These are phyloP conservation scores for Nakaseomyces sp. DNA, from an alignment of 1,139 yeast species.

Conservation along the genomic window DNA sequence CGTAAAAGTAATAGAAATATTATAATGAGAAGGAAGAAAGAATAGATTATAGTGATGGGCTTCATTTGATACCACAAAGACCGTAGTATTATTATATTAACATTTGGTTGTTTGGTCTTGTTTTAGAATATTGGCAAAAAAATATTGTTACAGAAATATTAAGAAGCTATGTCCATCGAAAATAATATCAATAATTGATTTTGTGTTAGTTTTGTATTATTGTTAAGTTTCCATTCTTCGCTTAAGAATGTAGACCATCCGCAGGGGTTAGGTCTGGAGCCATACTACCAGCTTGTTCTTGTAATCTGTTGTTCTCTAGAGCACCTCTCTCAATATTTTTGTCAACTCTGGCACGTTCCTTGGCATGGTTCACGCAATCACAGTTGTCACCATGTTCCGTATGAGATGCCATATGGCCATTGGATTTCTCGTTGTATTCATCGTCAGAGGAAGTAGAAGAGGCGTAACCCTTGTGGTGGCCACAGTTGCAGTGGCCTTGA, in stretches of 20 bases:
- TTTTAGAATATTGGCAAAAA: not conserved
- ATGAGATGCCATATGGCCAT: slow-evolving; percentile 4
- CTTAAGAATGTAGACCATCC: slow-evolving; percentile 2
- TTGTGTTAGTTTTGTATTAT: no score
- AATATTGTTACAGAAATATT: no score
- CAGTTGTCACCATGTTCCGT: slow-evolving; percentile 11
- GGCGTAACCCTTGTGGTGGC: slow-evolving; percentile 14
- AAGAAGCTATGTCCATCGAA: no score
- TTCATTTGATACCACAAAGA: no score
- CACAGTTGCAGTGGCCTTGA: slow-evolving; percentile 24
- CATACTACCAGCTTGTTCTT: slow-evolving; percentile 29
- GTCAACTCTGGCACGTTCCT: slow-evolving; percentile 12
- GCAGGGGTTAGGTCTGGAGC: slow-evolving; percentile 25
- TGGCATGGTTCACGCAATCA: slow-evolving; percentile 14
- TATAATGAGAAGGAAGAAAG: no score
- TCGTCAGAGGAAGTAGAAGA: slow-evolving; percentile 2
- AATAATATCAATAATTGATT: no score
- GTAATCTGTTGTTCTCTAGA: slow-evolving; percentile 20
- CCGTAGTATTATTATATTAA: no score
- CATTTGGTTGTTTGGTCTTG: not conserved
- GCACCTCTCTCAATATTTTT: slow-evolving; percentile 20
- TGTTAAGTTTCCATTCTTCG: not conserved
- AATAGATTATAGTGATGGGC: no score
- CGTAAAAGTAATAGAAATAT: no score
- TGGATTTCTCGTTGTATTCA: not conserved